Conservation (phyloP, 345 rosid species). For the Punica granatum region DNA sequence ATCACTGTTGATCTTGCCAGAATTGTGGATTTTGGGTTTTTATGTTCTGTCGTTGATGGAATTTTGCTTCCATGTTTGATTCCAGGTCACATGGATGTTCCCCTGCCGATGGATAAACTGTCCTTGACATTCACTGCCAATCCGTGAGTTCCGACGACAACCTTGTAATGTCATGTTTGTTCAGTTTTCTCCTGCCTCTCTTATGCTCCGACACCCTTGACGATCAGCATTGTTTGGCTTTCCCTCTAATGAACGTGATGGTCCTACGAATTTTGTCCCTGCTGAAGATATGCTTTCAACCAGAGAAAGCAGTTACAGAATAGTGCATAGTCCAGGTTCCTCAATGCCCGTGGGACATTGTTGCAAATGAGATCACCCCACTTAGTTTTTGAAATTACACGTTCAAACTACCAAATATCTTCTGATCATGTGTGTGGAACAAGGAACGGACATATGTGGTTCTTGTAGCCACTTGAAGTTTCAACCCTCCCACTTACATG, state of each 20-base stretch:
- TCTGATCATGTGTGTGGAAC: slow-evolving; percentile 10
- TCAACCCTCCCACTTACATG: slow-evolving; percentile 98
- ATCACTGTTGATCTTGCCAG: neutral
- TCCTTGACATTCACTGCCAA: slow-evolving; percentile 19
- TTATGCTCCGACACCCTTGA: no score
- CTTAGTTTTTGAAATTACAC: no score
- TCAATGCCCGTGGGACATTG: no score
- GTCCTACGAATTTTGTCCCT: no score
- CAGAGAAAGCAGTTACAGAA: no score
- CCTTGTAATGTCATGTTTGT: neutral
- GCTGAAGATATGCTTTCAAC: no score
- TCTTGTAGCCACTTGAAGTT: slow-evolving; percentile 81
- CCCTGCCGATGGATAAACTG: slow-evolving; percentile 56
- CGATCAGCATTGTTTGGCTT: no score
- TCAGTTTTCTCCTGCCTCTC: neutral
- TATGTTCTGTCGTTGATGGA: neutral
- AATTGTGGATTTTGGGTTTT: neutral
- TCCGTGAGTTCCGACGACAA: slow-evolving; percentile 25
- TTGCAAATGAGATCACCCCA: no score
- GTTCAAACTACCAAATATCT: no score
- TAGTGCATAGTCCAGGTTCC: no score
- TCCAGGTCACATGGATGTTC: slow-evolving; percentile 38
- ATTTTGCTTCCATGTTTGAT: neutral
- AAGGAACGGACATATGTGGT: slow-evolving; percentile 46
- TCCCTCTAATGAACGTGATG: no score